Base-by-base conservation (phyloP, 2,329 filamentous ascomycete genomes). In the Fusarium virguliforme region DNA sequence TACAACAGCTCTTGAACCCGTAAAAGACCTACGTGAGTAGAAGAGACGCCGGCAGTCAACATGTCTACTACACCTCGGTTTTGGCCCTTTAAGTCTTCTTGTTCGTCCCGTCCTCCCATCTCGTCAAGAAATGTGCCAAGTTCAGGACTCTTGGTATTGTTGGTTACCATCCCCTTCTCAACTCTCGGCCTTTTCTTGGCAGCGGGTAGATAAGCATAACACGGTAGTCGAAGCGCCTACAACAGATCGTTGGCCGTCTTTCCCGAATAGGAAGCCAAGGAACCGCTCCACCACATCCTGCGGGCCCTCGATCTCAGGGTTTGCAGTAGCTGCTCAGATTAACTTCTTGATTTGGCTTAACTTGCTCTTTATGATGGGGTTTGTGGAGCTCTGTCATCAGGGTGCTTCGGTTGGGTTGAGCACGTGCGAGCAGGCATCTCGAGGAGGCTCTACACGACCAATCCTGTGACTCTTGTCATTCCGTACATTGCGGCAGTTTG, bases 221-320 rank as follows among this genome's bases (percentile, higher is more conserved):
- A 34, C n/a, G 13, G 30, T 48, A 46, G 13, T 10, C 6, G 40
- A 46, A 24, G 22, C 30, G 22, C 38, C 22, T 58, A 26, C n/a
- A 13, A 18, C 12, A 46, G 13, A 46, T 41, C 28, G n/a, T 12
- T 18, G n/a, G 10, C 9, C 46, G 24, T 18, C 8, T 58, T 58
- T 28, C 55, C 55, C 30, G 15, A 58, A 28, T 35, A 46, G 55
- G 55, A 58, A 58, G 55, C 55, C 55, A 58, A 58, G 30, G 8
- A 46, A 38, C 26, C 55, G 12, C n/a, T 24, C 38, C 28, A 24
- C 38, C 57, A 51, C 43, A 48, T 30, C 28, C 43, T 48, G 26
- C 43, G 43, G 43, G 43, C 15, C 43, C 10, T 6, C 43, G 43
- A 48, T 48, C 43, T 18, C 43, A 48, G 10, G 6, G 24, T 32